A percentile compares a stretch with the other conserved stretches of the same genome.
Conservation (phyloP, 345 rosid genomes). For the Salix viminalis region DNA sequence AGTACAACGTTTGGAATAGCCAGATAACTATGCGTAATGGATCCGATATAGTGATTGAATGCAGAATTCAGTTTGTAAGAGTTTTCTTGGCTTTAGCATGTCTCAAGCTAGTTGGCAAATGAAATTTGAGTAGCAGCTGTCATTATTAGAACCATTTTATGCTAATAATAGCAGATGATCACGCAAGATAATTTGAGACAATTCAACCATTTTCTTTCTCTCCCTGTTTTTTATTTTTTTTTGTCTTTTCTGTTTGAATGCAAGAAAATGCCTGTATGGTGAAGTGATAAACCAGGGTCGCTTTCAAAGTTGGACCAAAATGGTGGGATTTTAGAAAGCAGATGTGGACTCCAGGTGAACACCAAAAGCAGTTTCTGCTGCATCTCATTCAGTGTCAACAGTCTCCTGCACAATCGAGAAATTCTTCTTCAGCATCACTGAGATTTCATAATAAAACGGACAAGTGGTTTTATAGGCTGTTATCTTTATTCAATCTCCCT, state of each 20-base stretch:
- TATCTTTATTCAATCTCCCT: not conserved
- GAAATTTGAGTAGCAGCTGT: not conserved
- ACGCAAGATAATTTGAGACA: not conserved
- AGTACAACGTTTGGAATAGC: not conserved
- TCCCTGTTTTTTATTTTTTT: no score
- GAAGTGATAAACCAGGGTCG: not conserved
- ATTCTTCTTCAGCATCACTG: not conserved
- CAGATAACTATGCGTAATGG: not conserved
- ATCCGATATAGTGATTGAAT: no score
- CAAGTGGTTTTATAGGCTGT: not conserved
- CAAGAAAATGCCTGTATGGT: not conserved
- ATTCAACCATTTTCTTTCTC: not conserved
- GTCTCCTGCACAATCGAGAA: slow-evolving; percentile 4
- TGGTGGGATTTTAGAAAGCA: not conserved
- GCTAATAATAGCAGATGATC: not conserved
- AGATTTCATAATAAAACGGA: not conserved
- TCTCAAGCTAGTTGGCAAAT: not conserved
- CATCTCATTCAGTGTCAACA: not conserved
- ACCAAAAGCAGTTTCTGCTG: not conserved
- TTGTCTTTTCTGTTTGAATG: not conserved
- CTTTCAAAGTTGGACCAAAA: not conserved
- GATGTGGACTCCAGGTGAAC: not conserved
- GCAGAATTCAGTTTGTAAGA: not conserved
- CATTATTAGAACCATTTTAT: no score
- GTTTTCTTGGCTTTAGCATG: not conserved